Percentiles rank a stretch among this genome's conserved stretches.
phyloP scores from a whole-genome alignment of 139 green algal species.

The Chlorokybus atmophyticus region DNA sequence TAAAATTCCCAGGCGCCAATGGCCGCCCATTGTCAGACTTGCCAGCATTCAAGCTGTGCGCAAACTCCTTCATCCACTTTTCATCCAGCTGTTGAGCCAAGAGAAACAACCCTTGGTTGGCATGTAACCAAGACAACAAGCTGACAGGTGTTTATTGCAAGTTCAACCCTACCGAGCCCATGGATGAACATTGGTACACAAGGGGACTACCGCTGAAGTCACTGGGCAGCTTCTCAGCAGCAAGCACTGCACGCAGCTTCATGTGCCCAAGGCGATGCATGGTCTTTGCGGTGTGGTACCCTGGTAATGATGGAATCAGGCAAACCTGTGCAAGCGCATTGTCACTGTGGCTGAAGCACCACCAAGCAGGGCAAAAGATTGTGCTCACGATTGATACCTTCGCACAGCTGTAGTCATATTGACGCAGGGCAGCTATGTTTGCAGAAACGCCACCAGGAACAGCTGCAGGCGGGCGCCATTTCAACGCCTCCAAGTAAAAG shows the following conservation, averaged over 20 bases:
- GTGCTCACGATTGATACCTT: slow-evolving; percentile 37
- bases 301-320: no score
- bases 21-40: neutral
- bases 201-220: slow-evolving; percentile 23
- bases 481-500: slow-evolving; percentile 42
- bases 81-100: slow-evolving; percentile 42
- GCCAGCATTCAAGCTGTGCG: neutral
- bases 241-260: slow-evolving; percentile 32
- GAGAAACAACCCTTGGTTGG: no score
- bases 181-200: slow-evolving; percentile 48
- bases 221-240: neutral
- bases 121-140: no score
- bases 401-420: slow-evolving; percentile 48
- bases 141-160: no score
- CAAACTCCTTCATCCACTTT: slow-evolving; percentile 8
- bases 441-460: neutral
- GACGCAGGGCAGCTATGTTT: slow-evolving; percentile 1
- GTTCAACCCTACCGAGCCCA: slow-evolving; percentile 44
- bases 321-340: no score
- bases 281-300: no score
- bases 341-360: no score
- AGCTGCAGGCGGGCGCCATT: slow-evolving; percentile 18
- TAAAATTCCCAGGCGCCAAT: neutral
- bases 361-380: no score
- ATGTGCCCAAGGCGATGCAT: no score